phyloP scores from a whole-genome alignment of 805 yeast genomes.

The Candida khao-thaluensis region DNA sequence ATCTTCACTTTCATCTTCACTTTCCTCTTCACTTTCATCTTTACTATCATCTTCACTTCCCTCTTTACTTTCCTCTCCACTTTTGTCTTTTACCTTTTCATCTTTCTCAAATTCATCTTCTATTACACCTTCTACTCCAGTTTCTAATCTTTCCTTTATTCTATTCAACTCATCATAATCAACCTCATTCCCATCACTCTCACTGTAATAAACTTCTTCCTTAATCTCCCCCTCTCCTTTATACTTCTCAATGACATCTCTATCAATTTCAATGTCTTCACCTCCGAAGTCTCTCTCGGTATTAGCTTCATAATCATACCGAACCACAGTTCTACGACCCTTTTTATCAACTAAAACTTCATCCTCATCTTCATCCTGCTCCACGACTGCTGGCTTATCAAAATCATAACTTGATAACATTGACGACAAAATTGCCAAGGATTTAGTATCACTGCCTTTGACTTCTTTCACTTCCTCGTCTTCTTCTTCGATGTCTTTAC shows the following conservation, averaged over 20 bases:
- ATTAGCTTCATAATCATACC: conserved; percentile 36
- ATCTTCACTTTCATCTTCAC: conserved; percentile 6
- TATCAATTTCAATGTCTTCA: conserved; percentile 25
- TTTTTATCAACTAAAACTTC: conserved; percentile 36
- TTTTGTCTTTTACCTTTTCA: conserved; percentile 5
- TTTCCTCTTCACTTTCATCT: conserved; percentile 8
- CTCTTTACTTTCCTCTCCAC: conserved; percentile 14
- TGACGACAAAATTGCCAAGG: conserved; percentile 33
- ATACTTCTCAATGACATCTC: conserved; percentile 23
- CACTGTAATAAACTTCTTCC: conserved; percentile 34
- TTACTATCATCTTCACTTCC: conserved; percentile 16
- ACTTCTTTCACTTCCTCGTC: conserved; percentile 21
- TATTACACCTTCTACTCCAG: too few species aligned
- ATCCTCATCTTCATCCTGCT: conserved; percentile 35
- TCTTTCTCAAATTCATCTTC: conserved; percentile 14
- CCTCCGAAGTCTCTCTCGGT: conserved; percentile 20
- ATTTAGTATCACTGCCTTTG: conserved; percentile 17
- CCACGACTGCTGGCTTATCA: conserved; percentile 36
- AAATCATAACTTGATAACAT: conserved; percentile 34
- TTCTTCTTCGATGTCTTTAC: conserved; percentile 13
- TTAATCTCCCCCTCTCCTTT: conserved; percentile 20
- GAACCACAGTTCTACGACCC: conserved; percentile 33
- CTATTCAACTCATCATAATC: conserved; percentile 29
- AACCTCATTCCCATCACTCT: conserved; percentile 41
- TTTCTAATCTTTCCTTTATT: conserved; percentile 10